Base-by-base conservation (phyloP, 2,329 filamentous ascomycete genomes). In the Pseudopyricularia javanii region DNA sequence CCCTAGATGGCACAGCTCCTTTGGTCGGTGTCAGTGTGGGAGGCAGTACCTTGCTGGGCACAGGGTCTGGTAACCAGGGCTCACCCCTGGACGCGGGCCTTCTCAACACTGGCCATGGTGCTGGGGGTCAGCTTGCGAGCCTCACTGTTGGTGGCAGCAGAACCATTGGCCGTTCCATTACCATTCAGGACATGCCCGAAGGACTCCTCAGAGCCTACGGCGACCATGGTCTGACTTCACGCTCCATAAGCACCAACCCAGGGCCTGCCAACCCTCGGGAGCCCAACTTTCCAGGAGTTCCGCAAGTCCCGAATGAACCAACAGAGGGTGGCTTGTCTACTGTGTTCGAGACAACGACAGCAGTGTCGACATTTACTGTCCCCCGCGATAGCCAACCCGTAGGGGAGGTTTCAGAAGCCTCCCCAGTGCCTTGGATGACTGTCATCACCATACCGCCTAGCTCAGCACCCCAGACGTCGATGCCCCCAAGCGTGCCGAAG, bases 321-420 rank as follows among this genome's bases (percentile, higher is more conserved):
- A 45, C 40, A 45, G 40, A 26, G 40, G 15, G 14, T 7, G 15
- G 15, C 17, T 26, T 20, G 7, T 50, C 50, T 14, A 51, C 50
- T 7, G 50, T 51, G 7, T 51, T 51, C 9, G 24, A 43, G 26
- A 51, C 50, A 24, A 51, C 50, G 20, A 51, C 50, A 8, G 30
- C 50, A n/a, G 26, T 45, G 3, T 51, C 50, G 14, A 51, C 50
- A 9, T 22, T 45, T 8, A 51, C 37, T 17, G n/a, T 51, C 17
- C 50, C 50, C 15, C 26, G 15, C 50, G 40, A 26, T 15, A 8
- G 20, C 24, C 40, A 17, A 7, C 40, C 40, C 11, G 24, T 15
- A 12, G 40, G 24, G 2, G 22, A 28, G 3, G 22, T 24, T 20
- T 45, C 40, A 45, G 15, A 4, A 4, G 24, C 40, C 7, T 24